Percentiles rank a stretch among this genome's conserved stretches.
Evolutionary conservation across 1,284 basidiomycete genomes (phyloP).

Genomic region (Erythrobasidium hasegawianum): DNA sequence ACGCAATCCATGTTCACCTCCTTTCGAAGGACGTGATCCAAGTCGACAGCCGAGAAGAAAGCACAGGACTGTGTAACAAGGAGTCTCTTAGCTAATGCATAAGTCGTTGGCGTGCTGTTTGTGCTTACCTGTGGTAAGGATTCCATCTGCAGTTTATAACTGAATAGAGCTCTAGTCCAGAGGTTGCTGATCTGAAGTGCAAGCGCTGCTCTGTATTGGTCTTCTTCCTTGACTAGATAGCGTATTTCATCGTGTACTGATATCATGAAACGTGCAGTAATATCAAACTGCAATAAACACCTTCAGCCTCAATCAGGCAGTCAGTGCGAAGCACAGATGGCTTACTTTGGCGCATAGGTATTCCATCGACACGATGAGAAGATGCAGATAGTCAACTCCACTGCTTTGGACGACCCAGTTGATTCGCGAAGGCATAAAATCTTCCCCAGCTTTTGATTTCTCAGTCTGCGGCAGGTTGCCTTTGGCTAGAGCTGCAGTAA

Average conservation of each 20-base stretch:
- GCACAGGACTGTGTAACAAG: slow-evolving; percentile 53
- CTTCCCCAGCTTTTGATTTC: slow-evolving; percentile 62
- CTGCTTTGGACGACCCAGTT: slow-evolving; percentile 99
- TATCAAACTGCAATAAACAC: slow-evolving; percentile 65
- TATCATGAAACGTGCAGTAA: slow-evolving; percentile 88
- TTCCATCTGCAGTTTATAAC: slow-evolving; percentile 89
- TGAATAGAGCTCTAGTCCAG: slow-evolving; percentile 91
- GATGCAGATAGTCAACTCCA: slow-evolving; percentile 95
- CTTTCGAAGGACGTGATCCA: slow-evolving; percentile 87
- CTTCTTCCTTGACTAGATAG: slow-evolving; percentile 83
- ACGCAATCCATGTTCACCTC: slow-evolving; percentile 95
- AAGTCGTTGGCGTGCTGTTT: too few species aligned
- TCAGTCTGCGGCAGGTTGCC: slow-evolving; percentile 68
- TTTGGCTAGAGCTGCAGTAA: slow-evolving; percentile 87
- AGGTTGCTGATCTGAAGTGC: slow-evolving; percentile 93
- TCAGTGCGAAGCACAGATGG: not conserved
- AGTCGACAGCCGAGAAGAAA: slow-evolving; percentile 95
- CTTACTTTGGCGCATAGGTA: slow-evolving; percentile 60
- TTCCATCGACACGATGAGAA: slow-evolving; percentile 93
- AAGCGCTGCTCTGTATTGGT: slow-evolving; percentile 81
- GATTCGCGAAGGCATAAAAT: slow-evolving; percentile 93
- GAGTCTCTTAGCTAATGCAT: too few species aligned
- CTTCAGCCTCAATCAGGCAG: not conserved
- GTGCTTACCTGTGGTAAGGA: slow-evolving; percentile 77
- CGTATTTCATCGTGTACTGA: slow-evolving; percentile 97